These are phyloP conservation scores for Pseudogymnoascus sp. DNA, from an alignment of 2,329 filamentous ascomycete genomes.

Conservation along the genomic window DNA sequence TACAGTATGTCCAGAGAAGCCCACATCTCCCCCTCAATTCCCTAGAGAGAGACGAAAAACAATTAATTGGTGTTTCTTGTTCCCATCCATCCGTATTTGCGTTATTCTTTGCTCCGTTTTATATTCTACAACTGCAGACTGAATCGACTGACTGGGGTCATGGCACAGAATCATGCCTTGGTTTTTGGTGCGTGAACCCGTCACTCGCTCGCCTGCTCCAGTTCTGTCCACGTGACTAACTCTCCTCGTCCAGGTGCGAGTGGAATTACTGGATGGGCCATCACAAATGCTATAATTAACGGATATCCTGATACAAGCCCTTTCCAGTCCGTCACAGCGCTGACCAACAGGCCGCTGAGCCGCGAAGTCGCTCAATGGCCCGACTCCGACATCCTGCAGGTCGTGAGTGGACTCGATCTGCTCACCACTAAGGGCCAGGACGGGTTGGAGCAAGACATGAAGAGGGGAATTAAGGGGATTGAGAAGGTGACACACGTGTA, in stretches of 20 bases:
- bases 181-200: conserved; percentile 22
- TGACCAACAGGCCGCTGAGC: conserved; percentile 25
- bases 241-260: conserved; percentile 19
- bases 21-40: too few species aligned
- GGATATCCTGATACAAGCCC: conserved; percentile 26
- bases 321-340: conserved; percentile 25
- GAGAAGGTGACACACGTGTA: conserved; percentile 37
- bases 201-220: too few species aligned
- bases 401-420: conserved; percentile 33
- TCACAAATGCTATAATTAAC: conserved; percentile 23
- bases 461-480: conserved; percentile 29
- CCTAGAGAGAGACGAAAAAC: too few species aligned
- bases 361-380: conserved; percentile 20
- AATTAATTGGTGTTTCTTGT: too few species aligned
- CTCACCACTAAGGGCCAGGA: conserved; percentile 30
- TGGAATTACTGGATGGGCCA: conserved; percentile 30
- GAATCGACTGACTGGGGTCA: background rate
- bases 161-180: conserved; percentile 20
- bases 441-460: conserved; percentile 16
- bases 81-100: too few species aligned
- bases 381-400: conserved; percentile 23
- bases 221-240: too few species aligned
- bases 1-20: too few species aligned
- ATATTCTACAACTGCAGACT: background rate
- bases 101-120: too few species aligned